phyloP scores from a whole-genome alignment of 495 filamentous ascomycete species.

The Aspergillus heteromorphus region DNA sequence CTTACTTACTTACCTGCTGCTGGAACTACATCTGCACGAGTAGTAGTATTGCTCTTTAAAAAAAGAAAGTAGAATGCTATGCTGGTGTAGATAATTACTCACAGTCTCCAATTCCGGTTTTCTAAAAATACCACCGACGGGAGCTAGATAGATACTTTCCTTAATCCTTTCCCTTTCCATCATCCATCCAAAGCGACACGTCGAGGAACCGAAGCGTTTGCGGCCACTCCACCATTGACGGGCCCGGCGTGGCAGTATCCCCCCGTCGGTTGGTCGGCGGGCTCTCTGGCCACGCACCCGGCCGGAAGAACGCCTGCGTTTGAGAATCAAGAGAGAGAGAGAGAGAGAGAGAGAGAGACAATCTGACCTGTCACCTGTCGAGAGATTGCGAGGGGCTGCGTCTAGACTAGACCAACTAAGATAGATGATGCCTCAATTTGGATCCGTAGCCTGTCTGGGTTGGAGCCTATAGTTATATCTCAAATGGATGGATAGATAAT shows the following conservation, averaged over 20 bases:
- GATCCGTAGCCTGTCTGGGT: too few relatives aligned
- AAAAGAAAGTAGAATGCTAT: too few relatives aligned
- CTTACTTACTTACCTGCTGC: background rate
- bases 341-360: too few relatives aligned
- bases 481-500: too few relatives aligned
- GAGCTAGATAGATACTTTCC: background rate
- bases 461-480: too few relatives aligned
- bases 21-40: too few relatives aligned
- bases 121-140: conserved; percentile 6
- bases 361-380: background rate
- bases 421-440: too few relatives aligned
- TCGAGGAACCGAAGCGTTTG: conserved; percentile 17
- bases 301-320: background rate
- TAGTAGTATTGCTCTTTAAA: too few relatives aligned
- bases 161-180: background rate
- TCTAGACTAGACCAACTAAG: too few relatives aligned
- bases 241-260: conserved; percentile 10
- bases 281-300: conserved; percentile 7
- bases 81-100: too few relatives aligned
- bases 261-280: background rate
- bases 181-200: conserved; percentile 7
- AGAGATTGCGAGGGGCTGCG: background rate
- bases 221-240: conserved; percentile 6
- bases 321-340: too few relatives aligned
- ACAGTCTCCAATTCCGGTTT: background rate